These are phyloP conservation scores for Glycyrrhiza uralensis DNA, from an alignment of 306 rosid species.

Conservation along the genomic window DNA sequence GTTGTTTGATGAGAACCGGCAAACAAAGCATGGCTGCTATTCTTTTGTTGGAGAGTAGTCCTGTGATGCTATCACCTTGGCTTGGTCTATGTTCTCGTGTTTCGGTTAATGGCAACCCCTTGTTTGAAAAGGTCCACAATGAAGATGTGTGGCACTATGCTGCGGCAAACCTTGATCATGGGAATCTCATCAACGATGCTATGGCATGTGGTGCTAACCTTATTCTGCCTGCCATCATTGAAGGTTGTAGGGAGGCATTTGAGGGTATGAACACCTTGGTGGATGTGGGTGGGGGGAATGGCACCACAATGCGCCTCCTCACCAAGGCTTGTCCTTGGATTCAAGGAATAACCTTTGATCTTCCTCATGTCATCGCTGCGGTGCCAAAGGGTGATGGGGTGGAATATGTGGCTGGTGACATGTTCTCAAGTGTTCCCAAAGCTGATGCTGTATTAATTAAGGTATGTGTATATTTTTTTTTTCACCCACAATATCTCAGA, in stretches of 20 bases:
- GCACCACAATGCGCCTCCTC: slow-evolving; percentile 37
- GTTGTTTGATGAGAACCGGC: slow-evolving; percentile 22
- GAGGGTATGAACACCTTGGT: slow-evolving; percentile 52
- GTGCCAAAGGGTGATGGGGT: slow-evolving; percentile 24
- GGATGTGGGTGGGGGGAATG: slow-evolving; percentile 82
- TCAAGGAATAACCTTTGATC: slow-evolving; percentile 60
- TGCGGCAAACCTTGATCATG: slow-evolving; percentile 24
- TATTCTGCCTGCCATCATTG: slow-evolving; percentile 28
- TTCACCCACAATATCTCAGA: no score
- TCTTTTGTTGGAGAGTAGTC: slow-evolving; percentile 31
- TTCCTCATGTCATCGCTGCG: slow-evolving; percentile 53
- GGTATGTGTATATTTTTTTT: no score
- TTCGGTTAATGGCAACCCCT: neutral
- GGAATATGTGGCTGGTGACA: slow-evolving; percentile 56
- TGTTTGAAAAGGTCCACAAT: slow-evolving; percentile 46
- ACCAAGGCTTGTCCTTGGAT: slow-evolving; percentile 46
- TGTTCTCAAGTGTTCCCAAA: slow-evolving; percentile 61
- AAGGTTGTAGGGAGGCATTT: slow-evolving; percentile 40
- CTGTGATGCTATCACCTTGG: slow-evolving; percentile 49
- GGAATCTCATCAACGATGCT: slow-evolving; percentile 52
- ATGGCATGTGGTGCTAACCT: slow-evolving; percentile 54
- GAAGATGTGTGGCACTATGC: slow-evolving; percentile 53
- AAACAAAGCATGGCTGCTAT: slow-evolving; percentile 28
- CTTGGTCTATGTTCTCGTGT: slow-evolving; percentile 24
- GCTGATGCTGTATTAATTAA: slow-evolving; percentile 62